A percentile compares a stretch with the other conserved stretches of the same genome.
Conservation (phyloP, 139 green algal species). For the Spirogloea muscicola region DNA sequence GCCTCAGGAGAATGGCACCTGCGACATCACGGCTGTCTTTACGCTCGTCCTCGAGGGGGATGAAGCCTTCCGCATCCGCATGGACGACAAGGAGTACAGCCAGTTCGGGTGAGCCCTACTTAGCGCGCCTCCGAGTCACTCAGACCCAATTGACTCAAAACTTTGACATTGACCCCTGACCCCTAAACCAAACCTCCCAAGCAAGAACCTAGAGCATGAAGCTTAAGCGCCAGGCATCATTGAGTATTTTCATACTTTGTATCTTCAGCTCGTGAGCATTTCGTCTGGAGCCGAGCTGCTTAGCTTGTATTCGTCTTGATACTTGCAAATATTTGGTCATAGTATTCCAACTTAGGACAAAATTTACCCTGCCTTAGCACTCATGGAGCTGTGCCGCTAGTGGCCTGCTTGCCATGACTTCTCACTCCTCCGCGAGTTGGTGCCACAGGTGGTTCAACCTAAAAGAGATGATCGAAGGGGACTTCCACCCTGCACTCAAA, state of each 20-base stretch:
- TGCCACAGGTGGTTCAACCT: slow-evolving; percentile 3
- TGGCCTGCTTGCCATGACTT: no score
- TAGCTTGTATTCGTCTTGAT: neutral
- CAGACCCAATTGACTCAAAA: no score
- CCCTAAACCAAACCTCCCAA: neutral
- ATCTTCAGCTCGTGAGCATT: no score
- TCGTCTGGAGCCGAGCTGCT: neutral
- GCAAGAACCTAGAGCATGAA: neutral
- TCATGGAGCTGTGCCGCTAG: no score
- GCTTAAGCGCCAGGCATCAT: no score
- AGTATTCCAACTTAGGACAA: no score
- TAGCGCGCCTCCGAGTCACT: no score
- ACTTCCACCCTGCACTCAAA: slow-evolving; percentile 4
- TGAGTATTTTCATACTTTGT: no score
- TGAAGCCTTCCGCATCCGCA: neutral
- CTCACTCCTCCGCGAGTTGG: no score
- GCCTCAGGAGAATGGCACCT: slow-evolving; percentile 27
- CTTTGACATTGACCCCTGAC: neutral
- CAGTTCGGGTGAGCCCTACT: no score
- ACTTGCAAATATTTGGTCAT: no score
- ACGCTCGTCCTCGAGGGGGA: slow-evolving; percentile 7
- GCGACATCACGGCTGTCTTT: slow-evolving; percentile 19
- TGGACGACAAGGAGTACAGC: slow-evolving; percentile 34
- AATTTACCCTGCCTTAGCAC: no score
- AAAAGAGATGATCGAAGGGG: neutral